Percentiles rank a stretch among this genome's conserved stretches.
Evolutionary conservation across 192 early-diverging fungal genomes (phyloP).

Genomic region (Backusella circina): DNA sequence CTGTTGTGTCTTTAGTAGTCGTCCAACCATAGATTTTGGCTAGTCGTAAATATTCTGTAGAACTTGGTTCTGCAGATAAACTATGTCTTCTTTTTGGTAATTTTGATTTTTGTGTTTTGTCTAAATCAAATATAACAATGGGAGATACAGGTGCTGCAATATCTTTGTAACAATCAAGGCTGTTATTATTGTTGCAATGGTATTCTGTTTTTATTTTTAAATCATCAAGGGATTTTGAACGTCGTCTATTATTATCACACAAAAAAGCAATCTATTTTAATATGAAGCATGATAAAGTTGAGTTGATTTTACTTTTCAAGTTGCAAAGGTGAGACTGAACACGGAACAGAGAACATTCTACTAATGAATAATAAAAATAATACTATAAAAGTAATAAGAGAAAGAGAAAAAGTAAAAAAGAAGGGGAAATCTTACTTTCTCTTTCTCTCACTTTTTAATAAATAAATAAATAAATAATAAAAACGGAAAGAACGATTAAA

Average conservation of each 20-base stretch:
- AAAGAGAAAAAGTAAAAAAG: neutral
- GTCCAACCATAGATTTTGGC: conserved; percentile 48
- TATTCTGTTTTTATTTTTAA: neutral
- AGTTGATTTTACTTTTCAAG: neutral
- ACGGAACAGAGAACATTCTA: neutral
- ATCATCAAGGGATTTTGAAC: conserved; percentile 24
- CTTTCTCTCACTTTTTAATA: neutral
- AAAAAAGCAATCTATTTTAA: neutral
- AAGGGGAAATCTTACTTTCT: neutral
- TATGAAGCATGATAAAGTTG: neutral
- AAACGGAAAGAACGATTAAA: conserved; percentile 6
- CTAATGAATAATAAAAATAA: no score
- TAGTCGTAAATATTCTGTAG: conserved; percentile 36
- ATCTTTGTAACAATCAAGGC: neutral
- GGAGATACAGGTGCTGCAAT: neutral
- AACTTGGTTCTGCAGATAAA: conserved; percentile 37
- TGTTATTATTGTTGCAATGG: neutral
- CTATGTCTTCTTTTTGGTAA: conserved; percentile 34
- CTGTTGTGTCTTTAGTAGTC: conserved; percentile 8
- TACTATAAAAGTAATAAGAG: neutral
- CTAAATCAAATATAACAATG: neutral
- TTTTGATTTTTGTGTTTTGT: neutral
- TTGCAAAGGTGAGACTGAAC: neutral
- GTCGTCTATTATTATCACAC: conserved; percentile 6
- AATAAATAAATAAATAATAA: conserved; percentile 3